Evolutionary conservation across 2,329 filamentous ascomycete genomes (phyloP), one percentile per base, ranked within the genome.

Genomic region (Bipolaris bicolor): DNA sequence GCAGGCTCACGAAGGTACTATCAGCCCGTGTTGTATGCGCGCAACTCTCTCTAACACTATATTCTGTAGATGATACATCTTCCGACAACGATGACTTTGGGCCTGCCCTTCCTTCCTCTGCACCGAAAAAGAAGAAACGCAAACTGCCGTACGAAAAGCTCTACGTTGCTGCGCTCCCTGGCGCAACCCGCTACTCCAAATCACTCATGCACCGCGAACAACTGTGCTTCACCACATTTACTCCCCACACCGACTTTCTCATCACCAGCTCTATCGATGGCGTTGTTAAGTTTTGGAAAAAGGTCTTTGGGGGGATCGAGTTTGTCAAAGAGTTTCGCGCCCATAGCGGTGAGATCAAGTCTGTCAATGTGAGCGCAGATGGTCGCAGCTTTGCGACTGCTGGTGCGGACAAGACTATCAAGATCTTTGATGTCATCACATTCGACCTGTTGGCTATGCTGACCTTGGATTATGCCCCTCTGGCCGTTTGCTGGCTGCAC

Each of bases 211-310:
- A 99, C 84, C 93, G 94, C 79, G 95, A 99, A 66, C 92, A 97
- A 78, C 80, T 99, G 48, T 86, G 90, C 55, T 98, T 93, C 70
- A 86, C 91, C 62, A 96, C 89, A 11, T 88, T 97, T 75, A 97
- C 96, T 1, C 93, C 93, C 0, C 81, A 89, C 58, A 97, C 94
- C 58, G 95, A 98, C 67, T 99, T 99, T 73, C 82, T 99, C 36
- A 95, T 99, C 61, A 99, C 95, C 1, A 91, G 90, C 60, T 98
- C 95, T 0, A 80, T 91, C 41, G 95, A 99, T 73, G 96, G 96
- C n/a, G 90, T 94, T 0, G 94, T 98, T 67, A 99, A 99, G 77
- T 99, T 99, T 76, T 99, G 95, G 95, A 99, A 99, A 81, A 99
- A 99, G 80, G 86, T 90, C 63, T 88, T 87, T 1, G 88, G 91